Conservation (phyloP, 345 rosid species). For the Limnanthes douglasii region DNA sequence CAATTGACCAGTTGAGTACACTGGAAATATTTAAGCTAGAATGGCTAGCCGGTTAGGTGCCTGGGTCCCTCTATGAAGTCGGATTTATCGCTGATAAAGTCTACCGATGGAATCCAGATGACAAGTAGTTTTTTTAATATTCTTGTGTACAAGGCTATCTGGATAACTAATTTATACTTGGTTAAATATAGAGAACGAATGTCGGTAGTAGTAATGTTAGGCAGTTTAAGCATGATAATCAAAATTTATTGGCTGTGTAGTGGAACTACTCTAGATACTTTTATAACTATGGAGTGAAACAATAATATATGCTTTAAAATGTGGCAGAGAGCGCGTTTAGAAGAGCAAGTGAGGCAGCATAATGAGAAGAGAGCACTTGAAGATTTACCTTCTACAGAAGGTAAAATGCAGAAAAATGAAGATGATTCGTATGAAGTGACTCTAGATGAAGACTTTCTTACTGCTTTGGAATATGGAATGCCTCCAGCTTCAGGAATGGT, state of each 20-base stretch:
- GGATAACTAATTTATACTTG: too few relatives aligned
- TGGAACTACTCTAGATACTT: too few relatives aligned
- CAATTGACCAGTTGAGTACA: background rate
- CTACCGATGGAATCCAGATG: too few relatives aligned
- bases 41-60: background rate
- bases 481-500: constrained; percentile 99
- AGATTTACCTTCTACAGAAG: constrained; percentile 16
- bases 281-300: too few relatives aligned
- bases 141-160: constrained; percentile 1
- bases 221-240: constrained; percentile 2
- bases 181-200: too few relatives aligned
- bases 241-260: background rate
- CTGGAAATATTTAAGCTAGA: background rate
- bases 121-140: too few relatives aligned
- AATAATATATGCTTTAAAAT: constrained; percentile 9
- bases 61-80: too few relatives aligned
- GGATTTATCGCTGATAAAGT: too few relatives aligned
- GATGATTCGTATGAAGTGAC: constrained; percentile 76
- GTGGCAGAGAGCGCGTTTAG: constrained; percentile 66
- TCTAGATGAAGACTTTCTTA: constrained; percentile 89
- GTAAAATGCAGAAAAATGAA: constrained; percentile 23
- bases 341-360: constrained; percentile 92
- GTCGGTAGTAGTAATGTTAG: too few relatives aligned
- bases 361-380: constrained; percentile 52
- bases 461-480: constrained; percentile 95